Evolutionary conservation across 1,139 yeast species (phyloP).

Genomic region (Debaryomyces psychrophilus): DNA sequence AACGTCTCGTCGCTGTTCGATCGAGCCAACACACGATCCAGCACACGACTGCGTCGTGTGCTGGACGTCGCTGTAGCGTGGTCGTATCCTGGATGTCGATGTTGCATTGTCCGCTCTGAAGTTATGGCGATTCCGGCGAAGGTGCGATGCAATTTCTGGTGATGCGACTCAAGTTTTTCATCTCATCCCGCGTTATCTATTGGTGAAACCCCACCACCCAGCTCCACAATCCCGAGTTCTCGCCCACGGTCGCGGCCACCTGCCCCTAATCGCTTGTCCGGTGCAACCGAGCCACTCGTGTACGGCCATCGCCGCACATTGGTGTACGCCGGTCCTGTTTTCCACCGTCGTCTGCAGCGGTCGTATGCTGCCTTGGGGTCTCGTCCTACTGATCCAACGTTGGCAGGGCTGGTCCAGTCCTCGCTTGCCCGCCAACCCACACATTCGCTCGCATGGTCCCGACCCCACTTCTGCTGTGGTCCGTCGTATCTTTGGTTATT

Average conservation of each 20-base stretch:
- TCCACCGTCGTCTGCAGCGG: too few species aligned
- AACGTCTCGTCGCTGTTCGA: constrained; percentile 10
- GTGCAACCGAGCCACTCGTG: too few species aligned
- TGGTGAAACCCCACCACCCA: not conserved
- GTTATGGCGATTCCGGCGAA: too few species aligned
- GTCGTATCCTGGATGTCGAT: not conserved
- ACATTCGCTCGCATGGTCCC: not conserved
- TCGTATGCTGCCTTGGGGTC: too few species aligned
- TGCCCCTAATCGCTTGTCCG: too few species aligned
- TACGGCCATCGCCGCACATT: too few species aligned
- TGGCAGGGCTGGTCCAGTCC: too few species aligned
- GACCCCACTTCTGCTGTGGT: not conserved
- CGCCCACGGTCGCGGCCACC: too few species aligned
- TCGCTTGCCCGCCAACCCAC: too few species aligned
- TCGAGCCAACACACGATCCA: not conserved
- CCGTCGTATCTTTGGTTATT: not conserved
- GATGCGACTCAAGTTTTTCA: not conserved
- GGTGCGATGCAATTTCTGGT: not conserved
- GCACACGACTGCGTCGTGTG: not conserved
- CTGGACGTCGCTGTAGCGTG: not conserved
- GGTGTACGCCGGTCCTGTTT: too few species aligned
- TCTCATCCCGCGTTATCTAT: not conserved
- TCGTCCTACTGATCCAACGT: not conserved
- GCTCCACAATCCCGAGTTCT: not conserved
- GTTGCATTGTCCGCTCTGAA: not conserved